A percentile compares a stretch with the other conserved stretches of the same genome.
phyloP scores from a whole-genome alignment of 305 asterid genomes.

The Nicotiana rustica region DNA sequence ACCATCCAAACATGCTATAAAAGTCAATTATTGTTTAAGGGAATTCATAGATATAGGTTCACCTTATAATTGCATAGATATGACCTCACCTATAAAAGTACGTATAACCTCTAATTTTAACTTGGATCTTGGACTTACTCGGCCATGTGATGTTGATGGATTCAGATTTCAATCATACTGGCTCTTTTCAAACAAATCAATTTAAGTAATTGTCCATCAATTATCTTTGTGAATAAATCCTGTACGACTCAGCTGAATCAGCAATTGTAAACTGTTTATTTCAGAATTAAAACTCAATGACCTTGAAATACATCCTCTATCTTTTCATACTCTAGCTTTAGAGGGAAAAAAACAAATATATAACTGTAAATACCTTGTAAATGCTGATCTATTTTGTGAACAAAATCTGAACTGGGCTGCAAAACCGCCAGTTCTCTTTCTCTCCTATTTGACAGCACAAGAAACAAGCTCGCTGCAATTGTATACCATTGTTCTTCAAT shows the following conservation, averaged over 20 bases:
- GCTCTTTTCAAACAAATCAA: neutral
- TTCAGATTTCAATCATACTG: neutral
- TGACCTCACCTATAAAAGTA: neutral
- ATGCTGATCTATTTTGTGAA: neutral
- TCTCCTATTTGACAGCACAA: neutral
- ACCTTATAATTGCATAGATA: neutral
- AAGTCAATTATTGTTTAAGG: neutral
- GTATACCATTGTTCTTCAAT: neutral
- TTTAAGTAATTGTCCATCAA: neutral
- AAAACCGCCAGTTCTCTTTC: neutral
- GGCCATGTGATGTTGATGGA: neutral
- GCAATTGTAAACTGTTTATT: constrained; percentile 5
- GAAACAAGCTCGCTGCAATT: neutral
- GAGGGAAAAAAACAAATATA: neutral
- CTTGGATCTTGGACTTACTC: neutral
- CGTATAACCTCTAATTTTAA: neutral
- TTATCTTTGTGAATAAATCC: neutral
- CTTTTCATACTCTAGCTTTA: constrained; percentile 17
- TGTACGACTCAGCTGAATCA: neutral
- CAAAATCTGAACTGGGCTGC: neutral
- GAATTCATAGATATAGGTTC: neutral
- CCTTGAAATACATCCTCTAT: neutral
- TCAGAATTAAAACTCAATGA: neutral
- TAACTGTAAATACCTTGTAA: neutral
- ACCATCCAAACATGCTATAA: neutral